Base-by-base conservation (phyloP, 2,329 filamentous ascomycete genomes). In the Diaporthe citri region DNA sequence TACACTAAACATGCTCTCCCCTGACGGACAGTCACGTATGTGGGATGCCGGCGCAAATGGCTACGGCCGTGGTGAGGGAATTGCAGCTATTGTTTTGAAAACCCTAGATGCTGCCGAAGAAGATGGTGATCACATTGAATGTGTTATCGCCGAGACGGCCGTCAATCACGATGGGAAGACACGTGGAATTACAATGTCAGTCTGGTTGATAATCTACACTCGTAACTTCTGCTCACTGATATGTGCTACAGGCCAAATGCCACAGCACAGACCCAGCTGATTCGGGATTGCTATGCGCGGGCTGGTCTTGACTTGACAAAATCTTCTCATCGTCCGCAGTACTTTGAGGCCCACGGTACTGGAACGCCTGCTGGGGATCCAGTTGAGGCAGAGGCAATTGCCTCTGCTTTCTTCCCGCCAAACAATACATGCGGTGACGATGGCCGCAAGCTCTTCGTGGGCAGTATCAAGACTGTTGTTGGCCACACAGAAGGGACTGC, bases 1-100 rank as follows among this genome's bases (percentile, higher is more conserved):
- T 17, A 83, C 83, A 48, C 77, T 85, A 8, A 79, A 82, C 46
- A 85, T 85, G 79, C 77, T 86, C 0, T 85, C 83, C 22, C 82
- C 83, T 1, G 78, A 81, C 2, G 83, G 84, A 0, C 81, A 79
- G 46, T 85, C 81, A 39, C 81, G 82, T n/a, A 84, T 83, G 77
- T 89, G 86, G 82, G 89, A 91, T 75, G 80, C 81, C 4, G 78
- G 78, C 6, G 89, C 87, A 0, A 84, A 90, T 74, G 90, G 90
- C 0, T 92, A 91, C 77, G 88, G 85, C 9, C 17, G 71, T 3
- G 71, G 88, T 3, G 89, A 90, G 76, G 89, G 88, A 3, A 77
- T 86, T 20, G 86, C 82, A 0, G 82, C 84, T 2, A 43, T 90
- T 0, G 75, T 89, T 0, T 76, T 90, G 2, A 90, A 90, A 79